Evolutionary conservation across 176 grass and related monocot species (phyloP).

Genomic region (Rhynchospora tenuis): DNA sequence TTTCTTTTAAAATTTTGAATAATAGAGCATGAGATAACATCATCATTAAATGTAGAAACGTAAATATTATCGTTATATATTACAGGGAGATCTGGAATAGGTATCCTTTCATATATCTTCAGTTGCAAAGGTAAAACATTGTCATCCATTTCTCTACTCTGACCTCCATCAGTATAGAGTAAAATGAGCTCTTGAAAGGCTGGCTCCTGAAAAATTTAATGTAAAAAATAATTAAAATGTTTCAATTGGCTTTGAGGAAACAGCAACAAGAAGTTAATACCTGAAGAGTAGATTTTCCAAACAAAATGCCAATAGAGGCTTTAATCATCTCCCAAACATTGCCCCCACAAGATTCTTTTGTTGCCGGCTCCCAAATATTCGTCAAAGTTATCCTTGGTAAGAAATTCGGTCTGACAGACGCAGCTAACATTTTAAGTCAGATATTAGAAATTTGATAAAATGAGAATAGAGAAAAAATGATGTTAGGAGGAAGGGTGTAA

Average conservation of each 20-base stretch:
- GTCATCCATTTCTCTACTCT: constrained; percentile 38
- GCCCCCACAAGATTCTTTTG: constrained; percentile 58
- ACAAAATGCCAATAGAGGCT: constrained; percentile 64
- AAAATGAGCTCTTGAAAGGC: constrained; percentile 92
- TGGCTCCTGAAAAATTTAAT: constrained; percentile 59
- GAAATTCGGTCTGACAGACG: constrained; percentile 59
- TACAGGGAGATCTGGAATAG: constrained; percentile 79
- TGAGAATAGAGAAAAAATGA: not conserved
- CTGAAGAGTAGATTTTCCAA: constrained; percentile 73
- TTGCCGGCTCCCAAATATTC: constrained; percentile 94
- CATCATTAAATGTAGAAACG: not conserved
- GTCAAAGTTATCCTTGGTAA: constrained; percentile 87
- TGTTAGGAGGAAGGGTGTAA: not conserved
- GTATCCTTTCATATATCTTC: constrained; percentile 94
- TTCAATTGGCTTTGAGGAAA: not conserved
- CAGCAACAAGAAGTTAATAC: constrained; percentile 31
- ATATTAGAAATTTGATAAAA: constrained; percentile 6
- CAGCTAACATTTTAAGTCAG: not conserved
- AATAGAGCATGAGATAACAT: not conserved
- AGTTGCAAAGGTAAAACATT: constrained; percentile 63
- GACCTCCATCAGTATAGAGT: constrained; percentile 67
- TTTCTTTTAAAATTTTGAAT: not conserved
- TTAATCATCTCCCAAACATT: constrained; percentile 82
- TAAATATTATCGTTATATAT: constrained; percentile 17
- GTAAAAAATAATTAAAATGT: not conserved